Base-by-base conservation (phyloP, 2,329 filamentous ascomycete genomes). In the Aspergillus ochraceoroseus region DNA sequence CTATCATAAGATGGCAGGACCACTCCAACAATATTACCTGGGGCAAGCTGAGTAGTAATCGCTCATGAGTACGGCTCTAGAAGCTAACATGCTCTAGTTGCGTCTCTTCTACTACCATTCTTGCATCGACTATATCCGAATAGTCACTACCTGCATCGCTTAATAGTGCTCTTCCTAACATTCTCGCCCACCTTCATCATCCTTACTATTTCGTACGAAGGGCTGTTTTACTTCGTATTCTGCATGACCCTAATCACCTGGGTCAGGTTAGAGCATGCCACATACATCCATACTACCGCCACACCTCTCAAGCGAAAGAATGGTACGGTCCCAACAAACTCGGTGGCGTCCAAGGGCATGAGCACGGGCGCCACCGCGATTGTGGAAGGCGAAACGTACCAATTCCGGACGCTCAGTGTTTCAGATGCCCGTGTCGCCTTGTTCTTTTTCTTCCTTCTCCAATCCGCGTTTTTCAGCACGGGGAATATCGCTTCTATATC, bases 381-480 rank as follows among this genome's bases (percentile, higher is more conserved):
- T 17, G 49, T 63, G 30, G 41, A 59, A 36, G 55, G 56, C 39
- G 47, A 63, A 46, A 53, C 49, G 38, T 58, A 59, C 49, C 47
- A 51, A 45, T 77, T 76, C 67, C 83, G 90, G 28, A 73, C 84
- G 0, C 74, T 96, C 33, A 80, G 76, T 1, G 73, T 96, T 4
- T 77, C 84, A n/a, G 92, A 98, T 61, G 80, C 83, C 3, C 85
- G 94, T 25, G 83, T 94, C 23, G 84, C 87, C 1, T 76, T 98
- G 5, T 96, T 96, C 72, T 95, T 96, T 74, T 83, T 98, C 64
- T 88, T 87, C 52, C 77, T 98, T 26, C 76, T 98, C 4, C 92
- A 98, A 65, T 90, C 89, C 2, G 92, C 85, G 36, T 98, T 98
- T 67, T 98, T 96, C 75, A 87, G 83, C 67, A 96, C 90, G 0